Base-by-base conservation (phyloP, 1,139 yeast species). In the Debaryomycetaceae sp. region DNA sequence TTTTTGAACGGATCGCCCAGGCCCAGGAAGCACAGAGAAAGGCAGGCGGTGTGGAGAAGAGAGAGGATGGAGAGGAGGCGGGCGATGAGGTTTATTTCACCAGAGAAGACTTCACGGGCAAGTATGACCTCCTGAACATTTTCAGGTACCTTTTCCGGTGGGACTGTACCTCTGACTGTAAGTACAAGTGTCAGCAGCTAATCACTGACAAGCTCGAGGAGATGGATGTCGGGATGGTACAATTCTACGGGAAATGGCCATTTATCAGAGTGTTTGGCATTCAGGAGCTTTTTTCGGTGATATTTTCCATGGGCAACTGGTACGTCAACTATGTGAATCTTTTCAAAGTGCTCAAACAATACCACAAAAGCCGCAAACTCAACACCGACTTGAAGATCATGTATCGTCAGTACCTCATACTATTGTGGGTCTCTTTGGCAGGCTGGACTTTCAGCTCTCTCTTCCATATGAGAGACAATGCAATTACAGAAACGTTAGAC, bases 241-340 rank as follows among this genome's bases (percentile, higher is more conserved):
- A 74, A 47, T 74, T 72, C 49, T 60, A 63, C 45, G 79, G 79
- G 6, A 74, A 74, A 49, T 74, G 79, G 79, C 78, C 78, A 3
- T 74, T 74, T 48, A 47, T 44, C 8, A 54, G 76, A 38, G 53
- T 71, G 2, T 54, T 65, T 17, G 78, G 78, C 1, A 55, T 69
- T 22, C 73, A 73, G 34, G 79, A 74, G 49, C 37, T 72, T 33
- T 62, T 64, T 39, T 66, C 72, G 43, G 65, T 63, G 8, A 29
- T 72, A 5, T 72, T 73, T 48, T 70, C 76, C 7, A 24, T 69
- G 29, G 69, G 67, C 8, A 74, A 74, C 48, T 61, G 72, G n/a
- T 60, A 61, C 41, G 65, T 65, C 40, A 71, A 69, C 51, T 70
- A 63, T 47, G 49, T 47, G 33, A 71, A 65, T 49, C 54, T 67